Base-by-base conservation (phyloP, 768 basidiomycete species). In the Paxillus involutus region DNA sequence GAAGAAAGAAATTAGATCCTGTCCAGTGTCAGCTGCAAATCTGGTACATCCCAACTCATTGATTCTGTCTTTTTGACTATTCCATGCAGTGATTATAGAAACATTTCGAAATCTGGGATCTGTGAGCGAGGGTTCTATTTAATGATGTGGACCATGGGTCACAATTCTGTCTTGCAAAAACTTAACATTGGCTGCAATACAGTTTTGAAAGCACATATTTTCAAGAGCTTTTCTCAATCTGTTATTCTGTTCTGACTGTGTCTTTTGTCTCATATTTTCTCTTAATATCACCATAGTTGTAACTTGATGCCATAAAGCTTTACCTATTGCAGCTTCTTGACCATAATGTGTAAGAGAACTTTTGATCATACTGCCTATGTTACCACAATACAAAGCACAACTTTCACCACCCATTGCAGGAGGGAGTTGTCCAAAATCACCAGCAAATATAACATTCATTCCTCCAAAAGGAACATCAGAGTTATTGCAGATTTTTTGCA, bases 341-440 rank as follows among this genome's bases (percentile, higher is more conserved):
- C 33, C 32, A 35, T 19, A 36, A 10, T 36, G 45, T 7, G 45
- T n/a, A 12, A 47, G 14, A 11, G 7, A 13, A 0, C 29, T 32
- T 19, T 16, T 12, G n/a, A 32, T 11, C 5, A 3, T 6, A 9
- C 0, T 35, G 2, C 33, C 45, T 9, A 47, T 9, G 1, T 10
- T n/a, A 2, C 44, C 44, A 32, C 44, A 26, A 32, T 45, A 45
- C 9, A 45, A 29, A 9, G 45, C 14, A 1, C 45, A 11, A 1
- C 29, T 11, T 35, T 47, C 45, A 32, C 33, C 33, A 2, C 45
- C 33, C 8, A 47, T 6, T 10, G 33, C 32, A 17, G 45, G 45
- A 4, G 74, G 74, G 0, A 79, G 56, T 44, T 80, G 77, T 1
- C 73, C 75, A 68, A 78, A 77, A 49, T 79, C n/a, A n/a, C n/a